phyloP scores from a whole-genome alignment of 306 rosid genomes.

The Citrullus colocynthis region DNA sequence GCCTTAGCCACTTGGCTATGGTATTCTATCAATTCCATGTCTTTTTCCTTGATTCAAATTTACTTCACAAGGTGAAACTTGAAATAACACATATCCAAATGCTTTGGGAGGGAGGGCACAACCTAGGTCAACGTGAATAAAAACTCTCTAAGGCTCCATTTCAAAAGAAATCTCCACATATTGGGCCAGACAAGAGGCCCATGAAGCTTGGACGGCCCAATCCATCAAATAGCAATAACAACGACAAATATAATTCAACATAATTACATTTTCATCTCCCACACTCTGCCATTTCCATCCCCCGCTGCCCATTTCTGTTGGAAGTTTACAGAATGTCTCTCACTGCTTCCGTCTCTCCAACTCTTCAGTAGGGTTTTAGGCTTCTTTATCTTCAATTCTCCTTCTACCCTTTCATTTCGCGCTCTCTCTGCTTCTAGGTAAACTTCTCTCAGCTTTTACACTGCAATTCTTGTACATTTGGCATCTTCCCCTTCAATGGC shows the following conservation, averaged over 20 bases:
- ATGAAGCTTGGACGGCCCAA: not conserved
- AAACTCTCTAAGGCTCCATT: too few relatives aligned
- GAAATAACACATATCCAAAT: too few relatives aligned
- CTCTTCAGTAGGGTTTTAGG: conserved; percentile 5
- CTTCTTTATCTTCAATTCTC: not conserved
- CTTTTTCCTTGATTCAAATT: too few relatives aligned
- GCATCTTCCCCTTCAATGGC: not conserved
- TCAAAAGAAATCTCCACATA: too few relatives aligned
- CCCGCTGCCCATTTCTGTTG: not conserved
- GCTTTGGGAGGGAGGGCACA: too few relatives aligned
- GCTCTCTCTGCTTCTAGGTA: not conserved
- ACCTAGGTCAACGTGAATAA: too few relatives aligned
- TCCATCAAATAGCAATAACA: not conserved
- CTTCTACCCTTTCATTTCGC: not conserved
- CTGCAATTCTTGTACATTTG: not conserved
- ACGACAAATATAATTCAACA: not conserved
- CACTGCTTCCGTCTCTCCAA: not conserved
- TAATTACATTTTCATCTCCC: not conserved
- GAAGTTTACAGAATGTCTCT: not conserved
- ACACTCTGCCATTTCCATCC: not conserved
- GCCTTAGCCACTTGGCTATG: too few relatives aligned
- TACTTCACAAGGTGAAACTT: too few relatives aligned
- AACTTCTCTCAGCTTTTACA: not conserved
- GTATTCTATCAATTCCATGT: too few relatives aligned
- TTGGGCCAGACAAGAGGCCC: not conserved